Conservation (phyloP, 805 yeast species). For the Candida caryicola region DNA sequence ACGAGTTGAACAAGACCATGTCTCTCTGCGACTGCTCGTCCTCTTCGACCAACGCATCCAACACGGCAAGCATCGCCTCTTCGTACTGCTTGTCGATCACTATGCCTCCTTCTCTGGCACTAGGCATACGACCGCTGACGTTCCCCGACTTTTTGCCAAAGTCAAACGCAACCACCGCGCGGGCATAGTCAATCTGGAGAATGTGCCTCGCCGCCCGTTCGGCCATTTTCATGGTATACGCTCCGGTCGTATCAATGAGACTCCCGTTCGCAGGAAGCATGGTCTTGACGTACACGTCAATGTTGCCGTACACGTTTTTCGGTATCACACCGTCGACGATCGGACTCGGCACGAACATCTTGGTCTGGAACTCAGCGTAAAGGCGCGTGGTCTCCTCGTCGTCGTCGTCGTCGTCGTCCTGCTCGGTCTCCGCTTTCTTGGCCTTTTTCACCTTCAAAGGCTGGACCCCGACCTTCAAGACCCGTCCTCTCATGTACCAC, state of each 20-base stretch:
- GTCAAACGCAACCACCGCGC: slow-evolving; percentile 85
- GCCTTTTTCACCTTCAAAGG: slow-evolving; percentile 52
- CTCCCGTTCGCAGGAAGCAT: slow-evolving; percentile 86
- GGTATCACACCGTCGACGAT: slow-evolving; percentile 65
- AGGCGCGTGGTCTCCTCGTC: slow-evolving; percentile 58
- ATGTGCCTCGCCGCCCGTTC: slow-evolving; percentile 65
- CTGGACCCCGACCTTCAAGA: slow-evolving; percentile 65
- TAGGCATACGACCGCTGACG: slow-evolving; percentile 37
- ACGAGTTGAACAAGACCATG: slow-evolving; percentile 46
- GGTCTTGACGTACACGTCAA: slow-evolving; percentile 70
- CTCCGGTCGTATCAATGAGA: slow-evolving; percentile 38
- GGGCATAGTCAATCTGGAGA: slow-evolving; percentile 74
- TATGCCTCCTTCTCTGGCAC: slow-evolving; percentile 71
- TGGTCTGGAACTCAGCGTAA: slow-evolving; percentile 79
- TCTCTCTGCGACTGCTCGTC: slow-evolving; percentile 44
- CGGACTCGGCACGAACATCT: slow-evolving; percentile 62
- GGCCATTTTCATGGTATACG: slow-evolving; percentile 44
- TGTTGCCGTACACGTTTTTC: slow-evolving; percentile 76
- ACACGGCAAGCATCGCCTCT: slow-evolving; percentile 57
- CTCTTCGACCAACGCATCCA: slow-evolving; percentile 48
- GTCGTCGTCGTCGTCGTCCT: slow-evolving; percentile 35
- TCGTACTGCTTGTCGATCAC: slow-evolving; percentile 62
- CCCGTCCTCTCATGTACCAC: slow-evolving; percentile 83
- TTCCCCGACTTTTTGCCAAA: slow-evolving; percentile 41
- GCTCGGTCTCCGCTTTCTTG: slow-evolving; percentile 18